Percentiles rank a stretch among this genome's conserved stretches.
Conservation (phyloP, 2,329 filamentous ascomycete species). For the Fusarium equiseti region DNA sequence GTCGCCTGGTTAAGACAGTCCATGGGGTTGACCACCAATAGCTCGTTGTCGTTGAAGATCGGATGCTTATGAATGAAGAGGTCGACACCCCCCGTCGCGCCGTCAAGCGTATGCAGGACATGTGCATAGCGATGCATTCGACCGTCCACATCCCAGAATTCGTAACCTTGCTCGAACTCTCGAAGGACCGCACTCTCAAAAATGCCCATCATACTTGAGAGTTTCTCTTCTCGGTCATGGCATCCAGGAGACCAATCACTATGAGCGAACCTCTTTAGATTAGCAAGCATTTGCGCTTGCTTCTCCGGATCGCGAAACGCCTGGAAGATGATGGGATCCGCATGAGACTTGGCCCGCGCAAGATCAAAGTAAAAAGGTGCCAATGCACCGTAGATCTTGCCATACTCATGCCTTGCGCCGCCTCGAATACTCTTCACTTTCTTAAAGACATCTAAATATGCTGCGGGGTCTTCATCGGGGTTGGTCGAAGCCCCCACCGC, state of each 20-base stretch:
- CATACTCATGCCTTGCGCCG: slow-evolving; percentile 88
- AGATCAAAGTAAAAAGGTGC: slow-evolving; percentile 92
- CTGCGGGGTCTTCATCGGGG: slow-evolving; percentile 69
- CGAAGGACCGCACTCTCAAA: slow-evolving; percentile 92
- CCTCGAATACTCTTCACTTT: slow-evolving; percentile 83
- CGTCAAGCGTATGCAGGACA: slow-evolving; percentile 85
- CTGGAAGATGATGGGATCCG: slow-evolving; percentile 86
- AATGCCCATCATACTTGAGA: slow-evolving; percentile 79
- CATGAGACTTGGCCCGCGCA: slow-evolving; percentile 75
- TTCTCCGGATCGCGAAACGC: slow-evolving; percentile 89
- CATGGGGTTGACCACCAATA: slow-evolving; percentile 74
- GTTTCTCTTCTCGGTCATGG: slow-evolving; percentile 75
- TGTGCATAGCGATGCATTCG: slow-evolving; percentile 90
- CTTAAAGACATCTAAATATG: slow-evolving; percentile 76
- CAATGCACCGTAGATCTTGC: slow-evolving; percentile 87
- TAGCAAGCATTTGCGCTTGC: slow-evolving; percentile 89
- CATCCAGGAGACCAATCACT: slow-evolving; percentile 86
- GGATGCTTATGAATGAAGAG: slow-evolving; percentile 91
- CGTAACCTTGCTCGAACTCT: slow-evolving; percentile 94
- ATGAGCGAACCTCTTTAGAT: slow-evolving; percentile 80
- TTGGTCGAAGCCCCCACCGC: slow-evolving; percentile 63
- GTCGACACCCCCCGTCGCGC: slow-evolving; percentile 81
- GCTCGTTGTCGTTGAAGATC: slow-evolving; percentile 78
- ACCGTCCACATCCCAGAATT: slow-evolving; percentile 87
- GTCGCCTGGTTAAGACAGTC: slow-evolving; percentile 82